phyloP scores from a whole-genome alignment of 1,284 basidiomycete species.

The Lignosus rhinocerotis region DNA sequence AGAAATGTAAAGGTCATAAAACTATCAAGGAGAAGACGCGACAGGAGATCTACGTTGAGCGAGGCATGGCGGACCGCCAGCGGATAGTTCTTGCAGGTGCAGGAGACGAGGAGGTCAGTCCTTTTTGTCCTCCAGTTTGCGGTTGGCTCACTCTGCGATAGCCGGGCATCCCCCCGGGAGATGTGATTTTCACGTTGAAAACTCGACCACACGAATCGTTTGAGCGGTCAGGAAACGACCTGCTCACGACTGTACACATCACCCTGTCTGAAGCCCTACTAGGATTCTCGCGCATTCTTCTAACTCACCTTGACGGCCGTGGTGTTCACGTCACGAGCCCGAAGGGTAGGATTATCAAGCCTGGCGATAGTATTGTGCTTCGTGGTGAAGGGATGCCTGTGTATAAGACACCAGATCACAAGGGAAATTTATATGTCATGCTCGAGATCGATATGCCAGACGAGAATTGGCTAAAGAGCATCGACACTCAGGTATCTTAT shows the following conservation, averaged over 20 bases:
- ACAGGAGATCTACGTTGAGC: slow-evolving; percentile 84
- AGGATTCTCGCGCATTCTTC: slow-evolving; percentile 84
- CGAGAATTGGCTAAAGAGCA: slow-evolving; percentile 62
- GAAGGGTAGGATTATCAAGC: slow-evolving; percentile 74
- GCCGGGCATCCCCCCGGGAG: slow-evolving; percentile 83
- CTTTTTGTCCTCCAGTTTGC: neutral
- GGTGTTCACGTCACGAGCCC: slow-evolving; percentile 78
- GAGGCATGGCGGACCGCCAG: slow-evolving; percentile 86
- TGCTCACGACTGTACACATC: slow-evolving; percentile 76
- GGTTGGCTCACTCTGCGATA: slow-evolving; percentile 32
- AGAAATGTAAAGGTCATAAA: slow-evolving; percentile 91
- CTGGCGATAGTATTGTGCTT: slow-evolving; percentile 72
- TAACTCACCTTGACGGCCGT: slow-evolving; percentile 89
- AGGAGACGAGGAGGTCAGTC: slow-evolving; percentile 81
- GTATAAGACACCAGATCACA: slow-evolving; percentile 62
- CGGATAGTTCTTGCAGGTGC: slow-evolving; percentile 87
- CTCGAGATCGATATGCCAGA: slow-evolving; percentile 87
- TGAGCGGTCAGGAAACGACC: slow-evolving; percentile 76
- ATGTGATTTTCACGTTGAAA: slow-evolving; percentile 86
- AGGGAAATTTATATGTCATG: slow-evolving; percentile 82
- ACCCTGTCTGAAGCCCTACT: slow-evolving; percentile 91
- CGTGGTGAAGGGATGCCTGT: slow-evolving; percentile 87
- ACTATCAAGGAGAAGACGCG: slow-evolving; percentile 87
- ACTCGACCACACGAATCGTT: slow-evolving; percentile 74
- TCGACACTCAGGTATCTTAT: slow-evolving; percentile 55